A percentile compares a stretch with the other conserved stretches of the same genome.
These are phyloP conservation scores for Ascochyta pisi DNA, from an alignment of 2,329 filamentous ascomycete species.

Conservation along the genomic window DNA sequence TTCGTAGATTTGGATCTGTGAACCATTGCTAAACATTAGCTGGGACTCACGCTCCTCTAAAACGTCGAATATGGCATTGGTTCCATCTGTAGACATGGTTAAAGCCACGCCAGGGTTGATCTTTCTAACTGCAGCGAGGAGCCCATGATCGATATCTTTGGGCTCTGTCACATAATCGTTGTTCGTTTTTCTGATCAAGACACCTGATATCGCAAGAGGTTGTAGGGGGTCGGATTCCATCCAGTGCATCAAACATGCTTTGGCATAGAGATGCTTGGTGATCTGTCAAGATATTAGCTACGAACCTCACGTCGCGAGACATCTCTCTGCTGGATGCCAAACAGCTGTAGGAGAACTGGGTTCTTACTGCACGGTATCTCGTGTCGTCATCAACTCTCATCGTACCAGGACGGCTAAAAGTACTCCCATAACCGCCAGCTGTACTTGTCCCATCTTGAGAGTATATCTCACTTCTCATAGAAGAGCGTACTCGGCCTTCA, in stretches of 20 bases:
- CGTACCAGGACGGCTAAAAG: not conserved
- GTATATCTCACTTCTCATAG: not conserved
- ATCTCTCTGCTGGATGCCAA: not conserved
- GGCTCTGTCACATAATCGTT: constrained; percentile 70
- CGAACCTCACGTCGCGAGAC: not conserved
- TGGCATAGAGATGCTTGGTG: constrained; percentile 37
- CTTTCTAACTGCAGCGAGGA: constrained; percentile 53
- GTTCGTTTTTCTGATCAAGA: constrained; percentile 71
- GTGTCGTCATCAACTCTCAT: not conserved
- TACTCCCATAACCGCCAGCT: not conserved
- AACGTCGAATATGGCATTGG: constrained; percentile 54
- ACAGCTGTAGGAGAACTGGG: not conserved
- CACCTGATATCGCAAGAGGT: constrained; percentile 60
- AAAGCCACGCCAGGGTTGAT: constrained; percentile 57
- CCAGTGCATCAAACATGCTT: constrained; percentile 33
- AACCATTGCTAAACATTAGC: constrained; percentile 69
- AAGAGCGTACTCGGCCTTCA: not conserved
- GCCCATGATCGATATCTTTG: constrained; percentile 45
- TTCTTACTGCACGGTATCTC: not conserved
- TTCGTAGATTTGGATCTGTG: constrained; percentile 77
- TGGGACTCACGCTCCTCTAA: constrained; percentile 53
- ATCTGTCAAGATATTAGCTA: constrained; percentile 24
- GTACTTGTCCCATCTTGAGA: not conserved
- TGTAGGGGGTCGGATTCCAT: constrained; percentile 22
- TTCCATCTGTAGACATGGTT: constrained; percentile 59